These are phyloP conservation scores for Helicostylum pulchrum DNA, from an alignment of 192 early-diverging fungal genomes.

Conservation along the genomic window DNA sequence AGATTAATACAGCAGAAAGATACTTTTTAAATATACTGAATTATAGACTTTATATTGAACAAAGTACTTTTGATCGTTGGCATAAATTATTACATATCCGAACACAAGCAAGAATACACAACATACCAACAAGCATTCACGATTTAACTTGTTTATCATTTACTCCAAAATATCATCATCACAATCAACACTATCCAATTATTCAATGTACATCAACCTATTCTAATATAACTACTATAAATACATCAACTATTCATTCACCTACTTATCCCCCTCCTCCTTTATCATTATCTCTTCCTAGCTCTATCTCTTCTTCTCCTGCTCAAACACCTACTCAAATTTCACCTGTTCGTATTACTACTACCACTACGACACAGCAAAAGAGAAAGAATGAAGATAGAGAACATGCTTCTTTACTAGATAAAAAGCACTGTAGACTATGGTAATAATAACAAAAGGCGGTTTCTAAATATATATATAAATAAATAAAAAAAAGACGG, in stretches of 20 bases:
- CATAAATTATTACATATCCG: conserved; percentile 30
- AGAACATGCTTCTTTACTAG: conserved; percentile 4
- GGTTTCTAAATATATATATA: not conserved
- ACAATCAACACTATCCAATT: too few species aligned
- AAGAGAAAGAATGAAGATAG: not conserved
- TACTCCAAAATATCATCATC: not conserved
- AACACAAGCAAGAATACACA: conserved; percentile 13
- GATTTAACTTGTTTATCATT: conserved; percentile 14
- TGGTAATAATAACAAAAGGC: not conserved
- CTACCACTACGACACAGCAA: too few species aligned
- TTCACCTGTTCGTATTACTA: conserved; percentile 1
- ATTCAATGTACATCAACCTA: not conserved
- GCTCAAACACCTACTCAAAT: conserved; percentile 22
- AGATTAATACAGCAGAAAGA: conserved; percentile 85
- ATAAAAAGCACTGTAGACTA: conserved; percentile 9
- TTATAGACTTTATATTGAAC: conserved; percentile 70
- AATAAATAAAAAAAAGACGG: not conserved
- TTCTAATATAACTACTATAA: too few species aligned
- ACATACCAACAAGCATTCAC: conserved; percentile 1
- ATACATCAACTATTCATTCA: not conserved
- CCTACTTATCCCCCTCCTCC: conserved; percentile 4
- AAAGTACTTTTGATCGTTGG: conserved; percentile 39
- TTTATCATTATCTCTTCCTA: conserved; percentile 14
- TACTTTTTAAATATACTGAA: conserved; percentile 78
- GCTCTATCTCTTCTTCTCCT: conserved; percentile 24